Conservation (phyloP, 192 early-diverging fungal species). For the Coemansia sp. region DNA sequence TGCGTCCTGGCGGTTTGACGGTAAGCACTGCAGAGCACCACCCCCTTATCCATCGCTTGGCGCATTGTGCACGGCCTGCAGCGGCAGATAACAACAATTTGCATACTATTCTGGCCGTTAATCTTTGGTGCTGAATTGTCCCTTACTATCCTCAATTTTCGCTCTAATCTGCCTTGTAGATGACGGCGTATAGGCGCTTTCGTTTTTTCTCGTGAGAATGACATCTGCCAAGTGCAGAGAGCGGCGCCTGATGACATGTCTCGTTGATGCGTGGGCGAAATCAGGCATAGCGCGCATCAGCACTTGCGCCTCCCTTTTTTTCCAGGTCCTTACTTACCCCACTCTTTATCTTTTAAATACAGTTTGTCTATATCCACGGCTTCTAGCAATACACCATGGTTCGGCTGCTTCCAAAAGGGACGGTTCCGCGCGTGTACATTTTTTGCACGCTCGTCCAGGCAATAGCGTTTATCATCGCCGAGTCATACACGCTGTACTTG, state of each 20-base stretch:
- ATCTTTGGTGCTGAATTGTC: neutral
- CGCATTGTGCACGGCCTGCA: too few species aligned
- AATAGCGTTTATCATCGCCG: constrained; percentile 33
- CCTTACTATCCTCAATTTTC: neutral
- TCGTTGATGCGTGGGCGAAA: neutral
- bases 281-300: constrained; percentile 3
- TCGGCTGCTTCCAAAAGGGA: constrained; percentile 18
- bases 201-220: neutral
- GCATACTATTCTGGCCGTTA: neutral
- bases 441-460: constrained; percentile 27
- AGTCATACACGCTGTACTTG: constrained; percentile 39
- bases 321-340: neutral
- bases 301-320: neutral
- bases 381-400: neutral
- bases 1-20: constrained; percentile 28
- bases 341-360: neutral
- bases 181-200: constrained; percentile 17
- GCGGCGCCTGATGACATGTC: neutral
- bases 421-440: constrained; percentile 27
- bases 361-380: neutral
- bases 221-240: neutral
- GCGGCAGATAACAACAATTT: neutral
- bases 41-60: neutral
- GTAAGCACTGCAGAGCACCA: constrained; percentile 10
- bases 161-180: constrained; percentile 10